Base-by-base conservation (phyloP, 345 rosid genomes). In the Conringia planisiliqua region DNA sequence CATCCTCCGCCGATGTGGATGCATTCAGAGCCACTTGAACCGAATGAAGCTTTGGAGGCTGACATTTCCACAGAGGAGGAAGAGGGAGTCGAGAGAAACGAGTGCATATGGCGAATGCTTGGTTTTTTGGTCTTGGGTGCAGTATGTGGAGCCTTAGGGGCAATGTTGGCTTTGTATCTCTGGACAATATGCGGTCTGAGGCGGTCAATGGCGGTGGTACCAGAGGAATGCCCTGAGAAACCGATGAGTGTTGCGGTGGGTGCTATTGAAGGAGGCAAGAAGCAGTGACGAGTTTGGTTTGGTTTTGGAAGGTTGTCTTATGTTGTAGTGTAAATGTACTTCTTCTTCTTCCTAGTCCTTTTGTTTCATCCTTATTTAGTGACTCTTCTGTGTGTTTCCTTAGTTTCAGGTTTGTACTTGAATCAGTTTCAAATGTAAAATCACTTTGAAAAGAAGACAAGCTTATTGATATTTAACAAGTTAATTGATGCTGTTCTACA, bases 11-110 rank as follows among this genome's bases (percentile, higher is more conserved):
- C 88, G 0, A 80, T 72, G 27, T 87, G 86, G 96, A 83, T 86
- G 91, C 97, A 88, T 72, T 87, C 98, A 3, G 74, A 74, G 68
- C 96, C 95, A 4, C 62, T 88, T 77, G 82, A 84, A 76, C 98
- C 95, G 0, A 33, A 61, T 62, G 83, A 71, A 64, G 11, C 7
- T 10, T 2, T 18, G 3, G 43, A 39, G 18, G 24, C 58, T 6
- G 44, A 66, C 13, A 5, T 8, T 47, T 36, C 67, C 17, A 39
- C 1, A 46, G 66, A 43, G 24, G 70, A 33, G 59, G 32, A 7
- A 73, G 50, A 65, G 11, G 32, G 40, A 46, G 30, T 18, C 12
- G 50, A 4, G 22, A 35, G 27, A 77, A 81, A 70, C 40, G 83
- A 77, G 50, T 88, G 96, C 76, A 32, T 78, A 55, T 61, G 82